Evolutionary conservation across 495 filamentous ascomycete genomes (phyloP).

Genomic region (Trichocladium antarcticum): DNA sequence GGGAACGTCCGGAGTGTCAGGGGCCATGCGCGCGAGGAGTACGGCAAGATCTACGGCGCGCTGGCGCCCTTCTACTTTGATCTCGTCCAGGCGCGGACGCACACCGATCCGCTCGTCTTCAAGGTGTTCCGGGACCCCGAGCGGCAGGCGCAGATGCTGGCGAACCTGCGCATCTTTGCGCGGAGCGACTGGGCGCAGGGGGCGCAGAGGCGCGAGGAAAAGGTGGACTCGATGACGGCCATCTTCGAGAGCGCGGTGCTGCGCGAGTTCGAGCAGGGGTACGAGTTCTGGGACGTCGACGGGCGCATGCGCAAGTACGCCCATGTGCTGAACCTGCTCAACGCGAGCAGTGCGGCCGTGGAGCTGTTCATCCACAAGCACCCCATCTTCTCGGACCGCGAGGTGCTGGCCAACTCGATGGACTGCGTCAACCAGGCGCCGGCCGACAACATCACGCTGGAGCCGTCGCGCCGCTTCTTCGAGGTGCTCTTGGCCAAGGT

Average conservation of each 20-base stretch:
- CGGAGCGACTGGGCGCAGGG: conserved; percentile 68
- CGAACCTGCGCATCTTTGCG: conserved; percentile 66
- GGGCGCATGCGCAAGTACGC: conserved; percentile 82
- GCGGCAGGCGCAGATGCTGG: conserved; percentile 76
- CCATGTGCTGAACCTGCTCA: conserved; percentile 68
- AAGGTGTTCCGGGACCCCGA: conserved; percentile 75
- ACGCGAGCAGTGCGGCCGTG: conserved; percentile 65
- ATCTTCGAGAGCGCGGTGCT: conserved; percentile 88
- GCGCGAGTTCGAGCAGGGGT: conserved; percentile 83
- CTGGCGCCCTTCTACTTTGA: conserved; percentile 83
- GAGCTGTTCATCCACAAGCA: conserved; percentile 84
- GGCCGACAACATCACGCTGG: conserved; percentile 52
- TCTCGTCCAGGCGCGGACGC: conserved; percentile 56
- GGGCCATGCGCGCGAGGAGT: conserved; percentile 79
- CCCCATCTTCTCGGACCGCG: conserved; percentile 62
- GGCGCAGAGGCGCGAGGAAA: conserved; percentile 56
- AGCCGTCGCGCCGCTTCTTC: conserved; percentile 76
- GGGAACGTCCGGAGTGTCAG: conserved; percentile 63
- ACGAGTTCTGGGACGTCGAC: conserved; percentile 81
- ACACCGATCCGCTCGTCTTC: conserved; percentile 75
- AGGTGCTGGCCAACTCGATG: conserved; percentile 61
- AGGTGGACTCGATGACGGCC: conserved; percentile 58
- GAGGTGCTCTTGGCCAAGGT: conserved; percentile 56
- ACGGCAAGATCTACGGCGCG: conserved; percentile 78
- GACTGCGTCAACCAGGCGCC: conserved; percentile 67